A percentile compares a stretch with the other conserved stretches of the same genome.
phyloP scores from a whole-genome alignment of 495 filamentous ascomycete species.

The Aspergillus conjunctus region DNA sequence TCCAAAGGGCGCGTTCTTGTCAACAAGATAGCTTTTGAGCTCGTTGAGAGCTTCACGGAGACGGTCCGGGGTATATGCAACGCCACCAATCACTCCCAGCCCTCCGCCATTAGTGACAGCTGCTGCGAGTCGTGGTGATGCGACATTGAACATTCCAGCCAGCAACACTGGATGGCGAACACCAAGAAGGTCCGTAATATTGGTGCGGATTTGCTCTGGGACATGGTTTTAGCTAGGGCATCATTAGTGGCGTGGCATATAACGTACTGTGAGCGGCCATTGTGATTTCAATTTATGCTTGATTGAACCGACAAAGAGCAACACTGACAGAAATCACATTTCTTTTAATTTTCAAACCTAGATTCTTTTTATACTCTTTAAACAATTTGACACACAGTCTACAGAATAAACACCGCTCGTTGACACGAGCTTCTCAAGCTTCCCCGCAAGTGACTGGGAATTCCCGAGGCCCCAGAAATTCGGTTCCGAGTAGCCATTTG shows the following conservation, averaged over 20 bases:
- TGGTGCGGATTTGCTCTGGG: constrained; percentile 80
- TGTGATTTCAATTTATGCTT: not conserved
- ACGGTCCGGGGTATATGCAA: constrained; percentile 97
- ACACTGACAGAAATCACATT: too few relatives aligned
- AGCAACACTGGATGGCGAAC: constrained; percentile 95
- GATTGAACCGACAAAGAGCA: not conserved
- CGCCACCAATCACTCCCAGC: constrained; percentile 92
- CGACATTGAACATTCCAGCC: constrained; percentile 98
- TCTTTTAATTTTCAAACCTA: too few relatives aligned
- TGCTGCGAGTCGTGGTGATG: constrained; percentile 92
- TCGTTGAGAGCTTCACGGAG: constrained; percentile 90
- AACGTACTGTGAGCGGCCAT: constrained; percentile 16
- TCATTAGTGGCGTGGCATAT: not conserved
- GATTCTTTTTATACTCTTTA: not conserved
- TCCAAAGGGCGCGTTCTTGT: constrained; percentile 97
- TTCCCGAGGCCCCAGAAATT: constrained; percentile 14
- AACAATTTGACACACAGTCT: not conserved
- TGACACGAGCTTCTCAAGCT: not conserved
- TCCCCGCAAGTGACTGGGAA: constrained; percentile 6
- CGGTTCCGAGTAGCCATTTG: not conserved
- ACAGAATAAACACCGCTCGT: not conserved
- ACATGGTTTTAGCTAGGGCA: not conserved
- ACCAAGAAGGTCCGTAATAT: constrained; percentile 88
- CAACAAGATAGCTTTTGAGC: constrained; percentile 81
- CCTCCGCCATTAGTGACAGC: constrained; percentile 97